Percentiles rank a stretch among this genome's conserved stretches.
Conservation (phyloP, 306 rosid species). For the Vigna radiata region DNA sequence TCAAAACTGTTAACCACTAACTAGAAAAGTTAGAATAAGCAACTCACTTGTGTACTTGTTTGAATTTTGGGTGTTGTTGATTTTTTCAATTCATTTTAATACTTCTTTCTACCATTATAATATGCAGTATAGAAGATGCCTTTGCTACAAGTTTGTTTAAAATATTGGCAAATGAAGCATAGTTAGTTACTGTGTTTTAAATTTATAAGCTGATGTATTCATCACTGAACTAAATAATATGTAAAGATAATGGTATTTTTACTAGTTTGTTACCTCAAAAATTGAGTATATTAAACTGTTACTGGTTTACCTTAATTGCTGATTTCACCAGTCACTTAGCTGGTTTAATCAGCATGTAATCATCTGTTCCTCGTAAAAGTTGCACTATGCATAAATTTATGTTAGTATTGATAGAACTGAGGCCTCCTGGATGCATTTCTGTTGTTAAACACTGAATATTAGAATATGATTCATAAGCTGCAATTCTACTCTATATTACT, state of each 20-base stretch:
- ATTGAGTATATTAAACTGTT: slow-evolving; percentile 10
- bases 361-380: no score
- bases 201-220: not conserved
- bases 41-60: not conserved
- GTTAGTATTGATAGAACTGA: no score
- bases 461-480: not conserved
- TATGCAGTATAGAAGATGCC: not conserved
- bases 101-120: not conserved
- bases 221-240: not conserved
- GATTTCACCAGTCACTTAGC: not conserved
- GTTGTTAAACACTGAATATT: slow-evolving; percentile 18
- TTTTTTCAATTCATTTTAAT: slow-evolving; percentile 1
- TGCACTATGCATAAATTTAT: no score
- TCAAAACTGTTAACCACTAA: not conserved
- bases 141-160: not conserved
- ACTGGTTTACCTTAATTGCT: not conserved
- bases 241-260: not conserved
- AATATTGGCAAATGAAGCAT: not conserved
- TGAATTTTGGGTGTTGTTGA: not conserved
- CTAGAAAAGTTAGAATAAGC: not conserved
- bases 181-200: not conserved
- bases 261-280: slow-evolving; percentile 13
- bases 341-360: no score
- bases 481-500: slow-evolving; percentile 1
- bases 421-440: not conserved